phyloP scores from a whole-genome alignment of 208 protist genomes.

The Leishmania arabica region DNA sequence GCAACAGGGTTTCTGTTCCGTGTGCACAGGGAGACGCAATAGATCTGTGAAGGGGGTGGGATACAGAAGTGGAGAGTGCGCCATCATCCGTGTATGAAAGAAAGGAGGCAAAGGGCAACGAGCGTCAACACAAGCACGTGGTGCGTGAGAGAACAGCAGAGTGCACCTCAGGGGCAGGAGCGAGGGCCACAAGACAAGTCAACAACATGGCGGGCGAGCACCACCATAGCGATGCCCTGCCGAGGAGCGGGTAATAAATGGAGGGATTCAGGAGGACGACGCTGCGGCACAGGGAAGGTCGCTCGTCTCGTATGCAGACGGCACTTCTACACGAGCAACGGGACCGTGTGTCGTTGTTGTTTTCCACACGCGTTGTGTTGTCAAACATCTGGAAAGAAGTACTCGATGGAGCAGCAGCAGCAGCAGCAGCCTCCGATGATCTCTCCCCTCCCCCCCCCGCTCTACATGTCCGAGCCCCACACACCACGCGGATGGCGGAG shows the following conservation, averaged over 20 bases:
- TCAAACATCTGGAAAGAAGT: background rate
- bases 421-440: background rate
- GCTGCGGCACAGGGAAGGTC: background rate
- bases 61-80: background rate
- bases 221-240: background rate
- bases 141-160: background rate
- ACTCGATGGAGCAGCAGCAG: conserved; percentile 1
- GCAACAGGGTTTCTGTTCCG: background rate
- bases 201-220: background rate
- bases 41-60: background rate
- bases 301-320: background rate
- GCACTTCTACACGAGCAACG: background rate
- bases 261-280: background rate
- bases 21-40: background rate
- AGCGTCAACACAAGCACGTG: background rate
- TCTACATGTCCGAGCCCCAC: background rate
- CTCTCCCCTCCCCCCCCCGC: background rate
- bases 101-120: background rate
- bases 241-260: background rate
- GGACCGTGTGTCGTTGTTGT: background rate
- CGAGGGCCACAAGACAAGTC: background rate
- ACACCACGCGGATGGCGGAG: background rate
- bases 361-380: background rate
- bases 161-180: background rate
- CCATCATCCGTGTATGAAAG: background rate